Percentiles rank a stretch among this genome's conserved stretches.
phyloP scores from a whole-genome alignment of 1,284 basidiomycete species.

The Cutaneotrichosporon cavernicola region DNA sequence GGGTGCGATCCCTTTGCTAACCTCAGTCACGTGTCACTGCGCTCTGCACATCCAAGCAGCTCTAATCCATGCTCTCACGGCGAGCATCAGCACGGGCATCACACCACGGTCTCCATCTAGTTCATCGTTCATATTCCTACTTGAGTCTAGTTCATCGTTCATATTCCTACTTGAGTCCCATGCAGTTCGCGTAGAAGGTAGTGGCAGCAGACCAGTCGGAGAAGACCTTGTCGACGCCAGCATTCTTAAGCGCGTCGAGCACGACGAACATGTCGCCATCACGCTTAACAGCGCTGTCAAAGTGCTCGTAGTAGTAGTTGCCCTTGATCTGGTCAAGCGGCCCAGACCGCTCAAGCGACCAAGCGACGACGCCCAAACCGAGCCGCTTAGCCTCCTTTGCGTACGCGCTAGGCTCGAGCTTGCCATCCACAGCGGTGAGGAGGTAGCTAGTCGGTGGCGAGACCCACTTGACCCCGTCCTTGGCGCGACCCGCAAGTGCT shows the following conservation, averaged over 20 bases:
- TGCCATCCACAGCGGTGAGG: conserved; percentile 16
- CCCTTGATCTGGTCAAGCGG: conserved; percentile 16
- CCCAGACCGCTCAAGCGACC: conserved; percentile 26
- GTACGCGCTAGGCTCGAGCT: conserved; percentile 24
- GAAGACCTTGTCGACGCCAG: conserved; percentile 24
- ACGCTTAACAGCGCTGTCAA: conserved; percentile 14
- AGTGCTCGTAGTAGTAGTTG: conserved; percentile 24
- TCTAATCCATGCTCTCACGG: too few species aligned
- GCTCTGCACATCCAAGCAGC: too few species aligned
- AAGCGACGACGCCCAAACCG: conserved; percentile 23
- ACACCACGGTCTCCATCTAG: too few species aligned
- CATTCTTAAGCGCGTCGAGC: conserved; percentile 25
- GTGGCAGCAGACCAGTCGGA: conserved; percentile 27
- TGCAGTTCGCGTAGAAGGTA: conserved; percentile 28
- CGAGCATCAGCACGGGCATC: too few species aligned
- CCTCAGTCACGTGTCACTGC: too few species aligned
- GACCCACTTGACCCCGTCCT: conserved; percentile 23
- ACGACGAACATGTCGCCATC: conserved; percentile 25
- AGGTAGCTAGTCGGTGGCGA: conserved; percentile 24
- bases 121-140: too few species aligned
- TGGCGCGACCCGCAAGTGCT: conserved; percentile 13
- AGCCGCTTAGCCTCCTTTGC: conserved; percentile 22
- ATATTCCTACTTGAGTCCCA: conserved; percentile 17
- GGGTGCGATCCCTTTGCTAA: too few species aligned
- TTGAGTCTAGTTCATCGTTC: too few species aligned